Conservation (phyloP, 495 filamentous ascomycete genomes). For the Xylaria palmicola region DNA sequence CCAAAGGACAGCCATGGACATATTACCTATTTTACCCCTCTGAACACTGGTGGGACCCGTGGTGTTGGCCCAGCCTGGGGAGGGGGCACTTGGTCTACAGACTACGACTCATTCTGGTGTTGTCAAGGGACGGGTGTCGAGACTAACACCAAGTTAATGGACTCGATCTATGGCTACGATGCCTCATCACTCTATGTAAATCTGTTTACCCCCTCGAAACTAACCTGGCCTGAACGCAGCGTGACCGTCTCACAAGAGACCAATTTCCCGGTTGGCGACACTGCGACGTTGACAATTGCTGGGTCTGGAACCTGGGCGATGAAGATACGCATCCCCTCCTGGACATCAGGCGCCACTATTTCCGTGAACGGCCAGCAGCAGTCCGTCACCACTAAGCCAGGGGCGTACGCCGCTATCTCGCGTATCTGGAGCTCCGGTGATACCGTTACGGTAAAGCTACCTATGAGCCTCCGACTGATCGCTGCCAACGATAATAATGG, state of each 20-base stretch:
- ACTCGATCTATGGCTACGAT: constrained; percentile 31
- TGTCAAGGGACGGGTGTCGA: constrained; percentile 32
- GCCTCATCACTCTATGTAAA: constrained; percentile 33
- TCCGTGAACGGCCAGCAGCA: constrained; percentile 29
- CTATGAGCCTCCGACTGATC: constrained; percentile 30
- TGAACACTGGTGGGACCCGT: constrained; percentile 33
- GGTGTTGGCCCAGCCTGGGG: constrained; percentile 29
- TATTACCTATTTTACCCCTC: constrained; percentile 39
- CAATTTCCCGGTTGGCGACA: constrained; percentile 29
- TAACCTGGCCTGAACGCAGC: constrained; percentile 28
- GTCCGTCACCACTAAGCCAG: constrained; percentile 19
- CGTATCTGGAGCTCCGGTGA: constrained; percentile 36
- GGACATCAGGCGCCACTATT: constrained; percentile 30
- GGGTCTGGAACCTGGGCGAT: constrained; percentile 23
- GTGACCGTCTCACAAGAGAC: constrained; percentile 32
- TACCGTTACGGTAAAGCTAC: constrained; percentile 31
- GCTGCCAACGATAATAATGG: constrained; percentile 34
- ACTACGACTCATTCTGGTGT: constrained; percentile 33
- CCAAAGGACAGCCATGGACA: constrained; percentile 32
- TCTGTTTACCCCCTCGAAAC: constrained; percentile 33
- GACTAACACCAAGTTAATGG: constrained; percentile 29
- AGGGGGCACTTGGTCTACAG: constrained; percentile 32
- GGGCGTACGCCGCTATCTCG: constrained; percentile 28
- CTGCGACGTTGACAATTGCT: constrained; percentile 25
- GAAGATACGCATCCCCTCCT: constrained; percentile 34